These are phyloP conservation scores for Populus trichocarpa DNA, from an alignment of 441 rosid genomes.

Conservation along the genomic window DNA sequence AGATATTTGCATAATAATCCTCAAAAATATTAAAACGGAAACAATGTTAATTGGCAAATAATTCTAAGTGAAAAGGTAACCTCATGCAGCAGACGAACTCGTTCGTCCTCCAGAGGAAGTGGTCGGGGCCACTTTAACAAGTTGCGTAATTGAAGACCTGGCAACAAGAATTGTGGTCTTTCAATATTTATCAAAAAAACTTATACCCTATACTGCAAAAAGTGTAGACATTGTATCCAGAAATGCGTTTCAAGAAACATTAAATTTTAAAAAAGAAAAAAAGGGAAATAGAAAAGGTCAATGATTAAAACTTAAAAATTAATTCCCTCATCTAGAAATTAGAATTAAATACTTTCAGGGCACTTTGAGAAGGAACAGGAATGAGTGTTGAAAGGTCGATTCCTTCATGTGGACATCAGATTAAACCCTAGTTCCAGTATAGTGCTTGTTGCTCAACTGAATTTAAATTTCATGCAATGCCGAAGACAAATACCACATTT, in stretches of 20 bases:
- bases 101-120: constrained; percentile 79
- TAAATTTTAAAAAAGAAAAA: background rate
- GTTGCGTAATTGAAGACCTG: constrained; percentile 60
- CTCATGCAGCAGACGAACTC: constrained; percentile 69
- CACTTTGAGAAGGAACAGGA: background rate
- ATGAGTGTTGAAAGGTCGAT: background rate
- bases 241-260: background rate
- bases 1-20: constrained; percentile 2
- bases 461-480: background rate
- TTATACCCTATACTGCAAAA: background rate
- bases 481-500: too few relatives aligned
- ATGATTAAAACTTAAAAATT: background rate
- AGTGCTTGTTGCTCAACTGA: background rate
- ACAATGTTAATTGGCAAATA: background rate
- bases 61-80: constrained; percentile 24
- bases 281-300: background rate
- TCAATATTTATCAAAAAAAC: background rate
- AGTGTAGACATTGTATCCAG: background rate
- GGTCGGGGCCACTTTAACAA: constrained; percentile 77
- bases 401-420: background rate
- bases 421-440: background rate
- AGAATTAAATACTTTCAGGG: background rate
- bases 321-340: background rate
- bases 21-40: background rate
- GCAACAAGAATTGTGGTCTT: constrained; percentile 12